Conservation (phyloP, 108 stramenopile genomes). For the Bacterosira constricta region DNA sequence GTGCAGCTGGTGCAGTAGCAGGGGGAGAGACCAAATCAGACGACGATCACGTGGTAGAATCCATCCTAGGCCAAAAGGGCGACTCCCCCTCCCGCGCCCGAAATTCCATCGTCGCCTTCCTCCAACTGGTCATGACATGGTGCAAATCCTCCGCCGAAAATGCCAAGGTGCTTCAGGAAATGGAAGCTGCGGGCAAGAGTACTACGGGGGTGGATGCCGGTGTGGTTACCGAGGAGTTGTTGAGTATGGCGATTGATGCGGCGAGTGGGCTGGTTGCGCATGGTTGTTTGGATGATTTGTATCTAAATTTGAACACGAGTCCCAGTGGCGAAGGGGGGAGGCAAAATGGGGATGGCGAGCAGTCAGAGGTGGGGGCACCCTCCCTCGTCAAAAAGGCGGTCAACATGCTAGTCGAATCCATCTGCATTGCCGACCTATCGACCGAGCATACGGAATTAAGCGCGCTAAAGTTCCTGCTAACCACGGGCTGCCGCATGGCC, state of each 20-base stretch:
- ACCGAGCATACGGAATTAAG: constrained; percentile 64
- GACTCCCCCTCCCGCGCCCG: constrained; percentile 64
- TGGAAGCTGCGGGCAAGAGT: background rate
- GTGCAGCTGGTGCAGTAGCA: too few relatives aligned
- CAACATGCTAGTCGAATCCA: constrained; percentile 62
- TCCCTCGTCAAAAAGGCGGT: constrained; percentile 48
- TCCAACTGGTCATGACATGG: constrained; percentile 62
- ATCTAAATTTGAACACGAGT: constrained; percentile 44
- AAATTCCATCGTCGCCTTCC: constrained; percentile 58
- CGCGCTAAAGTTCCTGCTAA: constrained; percentile 80
- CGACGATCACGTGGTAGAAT: constrained; percentile 40
- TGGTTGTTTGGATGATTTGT: constrained; percentile 80
- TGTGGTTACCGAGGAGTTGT: constrained; percentile 34
- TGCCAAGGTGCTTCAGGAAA: constrained; percentile 8
- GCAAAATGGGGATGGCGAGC: background rate
- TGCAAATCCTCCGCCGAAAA: constrained; percentile 60
- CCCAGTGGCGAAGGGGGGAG: constrained; percentile 28
- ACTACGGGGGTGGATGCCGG: background rate
- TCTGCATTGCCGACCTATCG: constrained; percentile 68
- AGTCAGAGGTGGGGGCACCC: constrained; percentile 6
- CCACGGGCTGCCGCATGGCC: constrained; percentile 64
- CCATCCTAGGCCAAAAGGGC: constrained; percentile 54
- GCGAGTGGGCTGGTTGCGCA: constrained; percentile 73
- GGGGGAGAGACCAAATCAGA: constrained; percentile 4
- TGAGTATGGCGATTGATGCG: constrained; percentile 60